These are phyloP conservation scores for Thelonectria olida DNA, from an alignment of 2,329 filamentous ascomycete genomes.

Conservation along the genomic window DNA sequence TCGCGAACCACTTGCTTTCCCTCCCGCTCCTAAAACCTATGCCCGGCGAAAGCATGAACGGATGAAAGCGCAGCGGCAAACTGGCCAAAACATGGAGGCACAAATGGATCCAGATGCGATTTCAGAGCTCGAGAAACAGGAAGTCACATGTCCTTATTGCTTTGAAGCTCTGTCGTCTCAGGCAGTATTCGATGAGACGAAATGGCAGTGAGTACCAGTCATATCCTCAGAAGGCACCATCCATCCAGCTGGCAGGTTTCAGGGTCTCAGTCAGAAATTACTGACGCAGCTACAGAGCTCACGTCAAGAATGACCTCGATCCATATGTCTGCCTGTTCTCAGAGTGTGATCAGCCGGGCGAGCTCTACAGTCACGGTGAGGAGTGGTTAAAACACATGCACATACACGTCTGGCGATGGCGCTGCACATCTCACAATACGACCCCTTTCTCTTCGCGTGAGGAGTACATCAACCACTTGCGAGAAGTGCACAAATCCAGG, in stretches of 20 bases:
- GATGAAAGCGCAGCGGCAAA: too few species aligned
- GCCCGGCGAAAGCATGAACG: too few species aligned
- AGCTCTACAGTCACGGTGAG: conserved; percentile 16
- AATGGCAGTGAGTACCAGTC: conserved; percentile 22
- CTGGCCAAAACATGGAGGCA: too few species aligned
- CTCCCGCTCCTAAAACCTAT: neutral
- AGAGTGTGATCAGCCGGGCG: conserved; percentile 18
- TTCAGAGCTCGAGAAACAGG: neutral
- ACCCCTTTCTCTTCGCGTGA: neutral
- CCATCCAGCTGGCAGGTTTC: too few species aligned
- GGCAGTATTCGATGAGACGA: conserved; percentile 14
- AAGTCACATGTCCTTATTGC: conserved; percentile 26
- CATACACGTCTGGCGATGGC: conserved; percentile 14
- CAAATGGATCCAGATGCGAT: too few species aligned
- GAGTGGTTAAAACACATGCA: conserved; percentile 25
- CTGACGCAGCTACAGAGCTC: conserved; percentile 7
- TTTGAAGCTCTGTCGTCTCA: conserved; percentile 12
- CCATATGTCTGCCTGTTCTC: conserved; percentile 32
- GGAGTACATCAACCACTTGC: conserved; percentile 19
- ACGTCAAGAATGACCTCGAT: conserved; percentile 31
- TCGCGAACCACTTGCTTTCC: conserved; percentile 11
- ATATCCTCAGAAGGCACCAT: neutral
- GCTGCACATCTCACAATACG: conserved; percentile 4
- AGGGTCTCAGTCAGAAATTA: too few species aligned
- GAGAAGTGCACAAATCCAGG: neutral